Conservation (phyloP, 2,329 filamentous ascomycete species). For the Fusarium coicis region DNA sequence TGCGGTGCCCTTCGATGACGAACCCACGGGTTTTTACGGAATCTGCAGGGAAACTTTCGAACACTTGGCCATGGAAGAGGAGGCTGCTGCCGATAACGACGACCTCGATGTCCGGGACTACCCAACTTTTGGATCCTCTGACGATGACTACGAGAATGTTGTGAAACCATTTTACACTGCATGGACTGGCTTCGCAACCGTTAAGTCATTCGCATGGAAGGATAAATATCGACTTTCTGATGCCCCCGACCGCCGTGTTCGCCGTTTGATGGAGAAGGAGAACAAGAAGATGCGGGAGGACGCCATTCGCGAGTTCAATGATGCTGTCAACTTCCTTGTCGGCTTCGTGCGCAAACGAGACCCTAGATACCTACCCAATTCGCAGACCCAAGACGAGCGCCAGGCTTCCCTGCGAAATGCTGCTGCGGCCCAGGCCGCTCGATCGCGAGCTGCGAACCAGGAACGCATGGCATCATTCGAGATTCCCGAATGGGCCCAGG, state of each 20-base stretch:
- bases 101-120: slow-evolving; percentile 71
- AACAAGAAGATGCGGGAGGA: slow-evolving; percentile 88
- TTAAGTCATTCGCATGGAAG: slow-evolving; percentile 89
- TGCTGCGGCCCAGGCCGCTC: slow-evolving; percentile 84
- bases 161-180: slow-evolving; percentile 83
- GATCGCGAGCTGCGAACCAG: slow-evolving; percentile 83
- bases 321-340: slow-evolving; percentile 86
- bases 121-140: slow-evolving; percentile 83
- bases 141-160: slow-evolving; percentile 78
- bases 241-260: slow-evolving; percentile 84
- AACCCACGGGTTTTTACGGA: slow-evolving; percentile 85
- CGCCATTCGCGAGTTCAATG: slow-evolving; percentile 88
- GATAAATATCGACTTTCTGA: slow-evolving; percentile 86
- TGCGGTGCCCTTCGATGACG: slow-evolving; percentile 82
- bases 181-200: slow-evolving; percentile 86
- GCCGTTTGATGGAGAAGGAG: slow-evolving; percentile 93
- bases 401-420: slow-evolving; percentile 82
- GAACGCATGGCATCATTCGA: slow-evolving; percentile 74
- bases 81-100: slow-evolving; percentile 77
- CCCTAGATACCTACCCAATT: slow-evolving; percentile 82
- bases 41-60: slow-evolving; percentile 81
- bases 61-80: slow-evolving; percentile 82
- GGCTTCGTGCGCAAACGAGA: slow-evolving; percentile 92
- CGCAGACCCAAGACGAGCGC: slow-evolving; percentile 81
- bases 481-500: slow-evolving; percentile 80